Evolutionary conservation across 148 eudicot genomes (phyloP).

Genomic region (Fallopia convolvulus): DNA sequence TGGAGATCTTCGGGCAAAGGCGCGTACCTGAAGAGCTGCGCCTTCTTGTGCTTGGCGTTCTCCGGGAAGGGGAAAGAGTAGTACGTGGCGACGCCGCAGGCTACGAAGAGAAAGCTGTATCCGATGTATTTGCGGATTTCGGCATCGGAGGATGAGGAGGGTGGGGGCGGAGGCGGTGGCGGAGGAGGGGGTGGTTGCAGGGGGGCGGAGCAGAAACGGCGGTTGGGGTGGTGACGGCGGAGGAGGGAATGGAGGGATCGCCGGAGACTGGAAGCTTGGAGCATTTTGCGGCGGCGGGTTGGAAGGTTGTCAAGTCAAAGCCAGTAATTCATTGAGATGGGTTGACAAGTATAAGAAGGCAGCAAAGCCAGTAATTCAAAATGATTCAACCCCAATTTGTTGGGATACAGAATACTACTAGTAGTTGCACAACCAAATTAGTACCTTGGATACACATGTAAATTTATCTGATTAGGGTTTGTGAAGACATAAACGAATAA

Average conservation of each 20-base stretch:
- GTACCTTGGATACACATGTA: too few relatives aligned
- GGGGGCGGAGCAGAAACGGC: conserved; percentile 22
- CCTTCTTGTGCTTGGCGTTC: conserved; percentile 72
- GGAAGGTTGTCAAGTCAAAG: conserved; percentile 2
- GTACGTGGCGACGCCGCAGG: conserved; percentile 72
- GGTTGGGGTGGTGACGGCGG: conserved; percentile 22
- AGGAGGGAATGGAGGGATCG: conserved; percentile 36
- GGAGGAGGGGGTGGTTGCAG: conserved; percentile 29
- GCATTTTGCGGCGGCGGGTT: conserved; percentile 31
- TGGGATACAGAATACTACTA: too few relatives aligned
- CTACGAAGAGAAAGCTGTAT: conserved; percentile 54
- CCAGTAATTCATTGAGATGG: background rate
- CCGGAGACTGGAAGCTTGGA: conserved; percentile 38
- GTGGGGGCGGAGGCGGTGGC: conserved; percentile 24
- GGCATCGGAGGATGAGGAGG: conserved; percentile 37
- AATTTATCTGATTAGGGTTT: too few relatives aligned
- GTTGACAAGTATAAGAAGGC: background rate
- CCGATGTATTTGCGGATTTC: conserved; percentile 78
- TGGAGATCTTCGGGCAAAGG: conserved; percentile 86
- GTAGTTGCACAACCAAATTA: too few relatives aligned
- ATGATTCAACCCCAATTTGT: too few relatives aligned
- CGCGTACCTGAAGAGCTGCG: conserved; percentile 79
- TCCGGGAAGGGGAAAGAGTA: conserved; percentile 90
- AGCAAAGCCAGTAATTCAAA: background rate
- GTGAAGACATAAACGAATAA: too few relatives aligned